Conservation (phyloP, 805 yeast species). For the Cyberlindnera japonica region DNA sequence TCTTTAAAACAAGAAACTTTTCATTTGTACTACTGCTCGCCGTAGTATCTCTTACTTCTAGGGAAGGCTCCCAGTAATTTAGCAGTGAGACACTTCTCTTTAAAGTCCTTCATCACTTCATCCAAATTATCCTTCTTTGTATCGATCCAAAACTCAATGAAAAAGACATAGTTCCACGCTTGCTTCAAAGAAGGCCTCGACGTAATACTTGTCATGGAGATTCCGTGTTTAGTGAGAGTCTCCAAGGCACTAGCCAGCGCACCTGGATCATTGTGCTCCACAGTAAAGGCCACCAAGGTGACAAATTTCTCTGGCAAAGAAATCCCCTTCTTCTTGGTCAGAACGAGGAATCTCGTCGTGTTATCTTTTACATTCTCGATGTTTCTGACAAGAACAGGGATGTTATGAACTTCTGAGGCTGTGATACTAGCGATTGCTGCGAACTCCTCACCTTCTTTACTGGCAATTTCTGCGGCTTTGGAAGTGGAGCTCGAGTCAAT, state of each 20-base stretch:
- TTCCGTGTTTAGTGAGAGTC: conserved; percentile 48
- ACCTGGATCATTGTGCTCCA: conserved; percentile 67
- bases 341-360: conserved; percentile 79
- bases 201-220: conserved; percentile 68
- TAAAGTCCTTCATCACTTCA: conserved; percentile 40
- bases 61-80: conserved; percentile 38
- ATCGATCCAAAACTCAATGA: conserved; percentile 61
- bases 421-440: conserved; percentile 74
- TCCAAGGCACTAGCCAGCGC: conserved; percentile 64
- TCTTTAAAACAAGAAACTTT: no score
- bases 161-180: conserved; percentile 82
- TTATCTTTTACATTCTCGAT: conserved; percentile 74
- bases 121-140: conserved; percentile 28
- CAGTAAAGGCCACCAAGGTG: conserved; percentile 61
- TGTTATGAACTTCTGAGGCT: conserved; percentile 58
- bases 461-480: conserved; percentile 70
- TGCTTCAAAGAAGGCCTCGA: conserved; percentile 69
- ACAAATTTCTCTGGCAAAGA: conserved; percentile 26
- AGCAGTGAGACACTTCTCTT: conserved; percentile 43
- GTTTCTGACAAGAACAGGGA: conserved; percentile 49
- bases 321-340: conserved; percentile 35
- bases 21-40: conserved; percentile 8
- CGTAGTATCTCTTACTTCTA: conserved; percentile 15
- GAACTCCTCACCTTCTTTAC: conserved; percentile 36
- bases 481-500: conserved; percentile 80